Evolutionary conservation across 108 stramenopile genomes (phyloP), one percentile per base, ranked within the genome.

Genomic region (Schizochytrium sp.): DNA sequence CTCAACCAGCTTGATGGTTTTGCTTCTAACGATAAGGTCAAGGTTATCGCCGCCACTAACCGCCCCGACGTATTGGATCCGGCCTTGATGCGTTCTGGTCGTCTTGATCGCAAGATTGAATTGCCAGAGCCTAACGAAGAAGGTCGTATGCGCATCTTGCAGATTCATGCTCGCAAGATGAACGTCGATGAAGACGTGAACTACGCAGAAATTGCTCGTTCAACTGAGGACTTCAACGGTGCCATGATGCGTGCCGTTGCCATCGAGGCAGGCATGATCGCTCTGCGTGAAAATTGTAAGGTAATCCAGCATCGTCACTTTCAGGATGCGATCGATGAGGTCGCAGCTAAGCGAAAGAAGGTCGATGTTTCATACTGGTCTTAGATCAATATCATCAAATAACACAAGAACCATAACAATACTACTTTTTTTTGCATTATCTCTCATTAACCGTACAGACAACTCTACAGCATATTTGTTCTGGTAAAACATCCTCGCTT

Each of bases 11-110:
- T 99, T 72, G 99, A 98, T 91, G 99, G 99, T 17, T 99, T 99
- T 92, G 92, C 93, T 53, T 95, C 95, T 61, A 98, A 98, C 89
- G 98, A 98, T 87, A 98, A 97, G 95, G 98, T 99, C 94, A 99
- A 99, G 96, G 98, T 98, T 72, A 98, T 99, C 89, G 99, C 98
- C n/a, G 99, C 99, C 12, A 99, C 99, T 7, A 97, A 97, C 90
- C 92, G 99, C 59, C 98, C 98, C 4, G 99, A 99, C 92, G 97
- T 98, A 3, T 91, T 99, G 87, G 99, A 99, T 92, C 98, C 98
- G 0, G 99, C 99, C 3, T 93, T 99, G 58, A 90, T 99, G 89
- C 97, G 99, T 49, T 97, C 97, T 8, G 97, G 97, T 58, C 93
- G 98, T 47, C 92, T 99, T 87, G 99, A 99, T 93, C 94, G 99